phyloP scores from a whole-genome alignment of 768 basidiomycete genomes.

The Kwoniella bestiolae region DNA sequence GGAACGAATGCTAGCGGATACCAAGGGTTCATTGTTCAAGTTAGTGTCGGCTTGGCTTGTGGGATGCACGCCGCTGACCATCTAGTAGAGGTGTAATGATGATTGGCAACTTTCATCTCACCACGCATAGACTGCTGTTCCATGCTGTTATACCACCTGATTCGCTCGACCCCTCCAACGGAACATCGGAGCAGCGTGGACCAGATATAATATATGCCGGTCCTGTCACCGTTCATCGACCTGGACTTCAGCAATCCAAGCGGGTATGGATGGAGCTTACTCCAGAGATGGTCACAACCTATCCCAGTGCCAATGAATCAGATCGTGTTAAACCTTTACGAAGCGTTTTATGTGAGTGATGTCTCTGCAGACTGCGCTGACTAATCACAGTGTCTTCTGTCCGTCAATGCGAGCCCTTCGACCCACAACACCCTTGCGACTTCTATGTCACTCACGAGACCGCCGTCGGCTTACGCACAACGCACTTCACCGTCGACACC shows the following conservation, averaged over 20 bases:
- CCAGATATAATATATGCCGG: slow-evolving; percentile 62
- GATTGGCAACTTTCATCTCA: slow-evolving; percentile 67
- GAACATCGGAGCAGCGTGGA: neutral
- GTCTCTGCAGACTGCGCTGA: neutral
- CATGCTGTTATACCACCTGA: slow-evolving; percentile 67
- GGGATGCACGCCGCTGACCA: slow-evolving; percentile 17
- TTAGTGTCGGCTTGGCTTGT: slow-evolving; percentile 22
- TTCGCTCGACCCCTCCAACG: neutral
- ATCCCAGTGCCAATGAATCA: slow-evolving; percentile 64
- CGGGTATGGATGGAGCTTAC: slow-evolving; percentile 70
- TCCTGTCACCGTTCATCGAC: slow-evolving; percentile 61
- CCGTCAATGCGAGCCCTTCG: slow-evolving; percentile 60
- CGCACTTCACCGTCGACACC: slow-evolving; percentile 65
- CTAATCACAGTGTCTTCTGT: slow-evolving; percentile 63
- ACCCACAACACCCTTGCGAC: slow-evolving; percentile 61
- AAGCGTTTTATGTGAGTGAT: slow-evolving; percentile 63
- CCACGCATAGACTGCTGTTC: slow-evolving; percentile 69
- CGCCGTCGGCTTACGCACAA: slow-evolving; percentile 45
- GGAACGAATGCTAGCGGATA: slow-evolving; percentile 63
- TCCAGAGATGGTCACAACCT: slow-evolving; percentile 67
- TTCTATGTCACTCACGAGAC: slow-evolving; percentile 59
- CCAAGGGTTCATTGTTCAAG: slow-evolving; percentile 61
- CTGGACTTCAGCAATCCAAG: slow-evolving; percentile 53
- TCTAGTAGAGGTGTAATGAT: slow-evolving; percentile 39
- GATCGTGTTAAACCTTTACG: slow-evolving; percentile 65